Evolutionary conservation across 202 grass and related monocot species (phyloP), one percentile per base, ranked within the genome.

Genomic region (Musa balbisiana): DNA sequence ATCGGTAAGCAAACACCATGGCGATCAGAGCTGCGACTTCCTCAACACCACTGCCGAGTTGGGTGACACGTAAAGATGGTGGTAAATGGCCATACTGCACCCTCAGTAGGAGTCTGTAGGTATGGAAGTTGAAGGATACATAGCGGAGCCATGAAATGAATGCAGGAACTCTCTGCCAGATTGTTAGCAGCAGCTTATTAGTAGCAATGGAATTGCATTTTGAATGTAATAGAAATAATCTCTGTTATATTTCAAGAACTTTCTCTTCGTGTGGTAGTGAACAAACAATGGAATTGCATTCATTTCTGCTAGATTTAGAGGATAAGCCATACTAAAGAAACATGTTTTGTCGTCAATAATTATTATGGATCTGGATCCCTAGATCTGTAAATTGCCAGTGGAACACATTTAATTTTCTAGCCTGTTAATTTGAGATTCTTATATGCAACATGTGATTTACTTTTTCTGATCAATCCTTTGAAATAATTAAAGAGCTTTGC

Each of bases 131-230:
- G 89, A 98, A 94, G 22, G 95, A 99, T 56, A 94, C 63, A 65
- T 89, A 99, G 22, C 95, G 95, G 52, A 99, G 69, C 95, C 95
- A 99, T 59, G 91, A 94, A 80, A 94, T 99, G 82, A 99, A 99
- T 11, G 81, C 73, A 4, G 94, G 94, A 80, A 98, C 94, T 23
- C 77, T 89, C 94, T 98, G 94, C 81, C 86, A 65, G 87, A 79
- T 33, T 33, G 22, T 26, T 3, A n/a, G 16, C 56, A 16, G 15
- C 6, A 59, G 8, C 13, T 33, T 33, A 2, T 33, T 59, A 59
- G 15, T 20, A 59, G 14, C 56, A 59, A 59, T 19, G 17, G 55
- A 56, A 56, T 56, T 2, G 15, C 17, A 59, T 59, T 3, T 3
- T n/a, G 17, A 59, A 17, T 20, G 15, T 6, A 59, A 20, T 20